Evolutionary conservation across 1,284 basidiomycete genomes (phyloP).

Genomic region (Puccinia hordei): DNA sequence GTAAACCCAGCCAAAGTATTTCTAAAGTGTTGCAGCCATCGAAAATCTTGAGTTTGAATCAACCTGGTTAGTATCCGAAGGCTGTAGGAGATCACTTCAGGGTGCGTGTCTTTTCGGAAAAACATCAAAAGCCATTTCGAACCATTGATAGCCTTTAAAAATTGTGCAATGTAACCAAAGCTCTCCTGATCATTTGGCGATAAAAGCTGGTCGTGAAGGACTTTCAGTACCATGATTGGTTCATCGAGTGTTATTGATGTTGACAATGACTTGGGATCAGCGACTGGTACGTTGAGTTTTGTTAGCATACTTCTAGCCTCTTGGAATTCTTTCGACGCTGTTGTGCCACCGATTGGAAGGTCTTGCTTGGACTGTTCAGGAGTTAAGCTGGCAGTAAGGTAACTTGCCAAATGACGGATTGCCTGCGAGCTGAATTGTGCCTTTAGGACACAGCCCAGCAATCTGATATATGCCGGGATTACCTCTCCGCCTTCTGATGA

Average conservation of each 20-base stretch:
- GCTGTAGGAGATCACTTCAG: constrained; percentile 67
- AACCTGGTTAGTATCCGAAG: constrained; percentile 66
- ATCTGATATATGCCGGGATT: constrained; percentile 52
- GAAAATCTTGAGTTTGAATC: constrained; percentile 57
- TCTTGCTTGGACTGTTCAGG: constrained; percentile 57
- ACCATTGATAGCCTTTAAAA: constrained; percentile 70
- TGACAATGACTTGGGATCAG: constrained; percentile 50
- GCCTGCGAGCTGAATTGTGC: constrained; percentile 69
- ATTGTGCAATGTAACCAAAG: constrained; percentile 63
- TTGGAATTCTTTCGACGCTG: neutral
- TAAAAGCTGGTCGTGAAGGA: constrained; percentile 67
- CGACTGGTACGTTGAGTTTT: constrained; percentile 15
- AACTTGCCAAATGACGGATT: constrained; percentile 82
- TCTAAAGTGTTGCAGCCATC: constrained; percentile 47
- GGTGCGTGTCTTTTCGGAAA: constrained; percentile 69
- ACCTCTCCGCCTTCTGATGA: constrained; percentile 53
- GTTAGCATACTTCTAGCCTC: neutral
- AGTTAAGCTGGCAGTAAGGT: constrained; percentile 78
- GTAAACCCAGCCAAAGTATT: constrained; percentile 46
- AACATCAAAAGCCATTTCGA: constrained; percentile 73
- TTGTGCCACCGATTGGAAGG: constrained; percentile 16
- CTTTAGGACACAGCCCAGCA: constrained; percentile 66
- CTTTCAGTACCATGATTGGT: constrained; percentile 68
- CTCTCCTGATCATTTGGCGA: constrained; percentile 61
- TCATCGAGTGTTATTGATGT: constrained; percentile 62